Evolutionary conservation across 2,329 filamentous ascomycete species (phyloP), one percentile per base, ranked within the genome.

Genomic region (Podosphaera xanthii): DNA sequence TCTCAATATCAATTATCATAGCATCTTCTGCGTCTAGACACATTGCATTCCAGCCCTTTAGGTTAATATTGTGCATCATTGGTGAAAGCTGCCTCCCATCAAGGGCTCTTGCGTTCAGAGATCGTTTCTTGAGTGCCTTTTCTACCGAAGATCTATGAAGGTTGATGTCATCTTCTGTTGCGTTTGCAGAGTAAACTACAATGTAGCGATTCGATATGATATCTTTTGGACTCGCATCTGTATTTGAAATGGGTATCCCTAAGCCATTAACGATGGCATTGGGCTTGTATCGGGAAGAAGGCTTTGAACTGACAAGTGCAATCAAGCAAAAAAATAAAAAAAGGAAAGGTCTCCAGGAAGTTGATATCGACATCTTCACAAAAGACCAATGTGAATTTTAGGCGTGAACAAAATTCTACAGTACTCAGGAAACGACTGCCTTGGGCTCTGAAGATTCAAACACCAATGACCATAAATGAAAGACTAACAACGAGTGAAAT

Each of bases 121-220:
- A 80, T 62, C 78, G 76, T 70, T 78, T 81, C 68, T 75, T 71
- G 61, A 83, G 68, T 38, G 74, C 69, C 35, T 72, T 66, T 60
- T 72, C 72, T 65, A 80, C 73, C 58, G 69, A 71, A 42, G 72
- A 68, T 67, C 79, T 72, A 67, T 79, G 76, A 40, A 72, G 69
- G 36, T 71, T 67, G 63, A 83, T 75, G 42, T 71, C 70, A 30
- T 73, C 73, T 35, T 76, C 71, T 62, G 71, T 72, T 61, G 73
- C 75, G 59, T 74, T 75, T 63, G 72, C 72, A 68, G 82, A 79
- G 72, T 82, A 83, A 60, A 84, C 79, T 59, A 83, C 79, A 62
- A 84, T 83, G 69, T 81, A 84, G 56, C 74, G 73, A 71, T 79
- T 75, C 36, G 75, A 70, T 48, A 83, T 74, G 60, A 76, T 69